Evolutionary conservation across 2,329 filamentous ascomycete species (phyloP).

Genomic region (Beauveria sp.): DNA sequence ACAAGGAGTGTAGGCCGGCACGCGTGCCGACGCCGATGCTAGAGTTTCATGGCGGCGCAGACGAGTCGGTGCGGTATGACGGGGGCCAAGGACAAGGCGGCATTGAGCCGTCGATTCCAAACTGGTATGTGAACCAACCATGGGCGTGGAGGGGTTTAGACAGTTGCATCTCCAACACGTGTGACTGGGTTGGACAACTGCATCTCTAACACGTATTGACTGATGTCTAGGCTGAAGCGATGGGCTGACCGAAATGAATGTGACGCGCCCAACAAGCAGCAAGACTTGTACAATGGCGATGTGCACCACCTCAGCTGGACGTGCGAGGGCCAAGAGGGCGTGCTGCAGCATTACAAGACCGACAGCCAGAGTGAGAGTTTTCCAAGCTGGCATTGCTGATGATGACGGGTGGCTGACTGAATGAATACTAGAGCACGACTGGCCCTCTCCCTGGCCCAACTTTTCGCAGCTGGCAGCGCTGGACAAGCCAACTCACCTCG

Average conservation of each 20-base stretch:
- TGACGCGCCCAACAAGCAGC: conserved; percentile 21
- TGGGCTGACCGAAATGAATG: conserved; percentile 36
- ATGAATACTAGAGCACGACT: conserved; percentile 28
- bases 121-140: conserved; percentile 18
- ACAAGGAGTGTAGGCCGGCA: conserved; percentile 29
- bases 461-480: conserved; percentile 33
- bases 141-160: background rate
- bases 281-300: conserved; percentile 28
- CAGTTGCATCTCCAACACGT: background rate
- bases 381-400: background rate
- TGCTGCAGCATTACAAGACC: conserved; percentile 37
- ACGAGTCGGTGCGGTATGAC: conserved; percentile 34
- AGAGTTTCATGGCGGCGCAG: conserved; percentile 38
- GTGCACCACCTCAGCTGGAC: conserved; percentile 37
- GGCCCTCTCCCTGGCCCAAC: conserved; percentile 38
- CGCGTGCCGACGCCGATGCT: conserved; percentile 33
- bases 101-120: conserved; percentile 29
- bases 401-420: background rate
- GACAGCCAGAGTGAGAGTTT: conserved; percentile 27
- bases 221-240: conserved; percentile 25
- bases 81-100: conserved; percentile 37
- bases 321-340: conserved; percentile 27
- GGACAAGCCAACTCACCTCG: conserved; percentile 33
- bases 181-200: background rate
- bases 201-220: background rate